A percentile compares a stretch with the other conserved stretches of the same genome.
phyloP scores from a whole-genome alignment of 257 asterid genomes.

The Nicotiana knightiana region DNA sequence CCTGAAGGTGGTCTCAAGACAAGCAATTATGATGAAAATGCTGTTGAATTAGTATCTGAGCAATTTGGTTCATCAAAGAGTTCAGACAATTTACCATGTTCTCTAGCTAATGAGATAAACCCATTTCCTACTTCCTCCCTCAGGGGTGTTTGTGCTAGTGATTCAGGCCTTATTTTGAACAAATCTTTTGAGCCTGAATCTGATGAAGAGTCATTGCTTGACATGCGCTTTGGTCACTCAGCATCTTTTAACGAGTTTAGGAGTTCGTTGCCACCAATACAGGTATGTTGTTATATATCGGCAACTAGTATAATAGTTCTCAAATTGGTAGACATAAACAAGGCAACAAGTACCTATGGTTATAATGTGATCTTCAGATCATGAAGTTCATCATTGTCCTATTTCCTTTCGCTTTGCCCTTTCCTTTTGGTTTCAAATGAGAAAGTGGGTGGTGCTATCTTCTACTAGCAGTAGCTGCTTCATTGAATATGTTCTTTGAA shows the following conservation, averaged over 20 bases:
- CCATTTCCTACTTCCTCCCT: slow-evolving; percentile 47
- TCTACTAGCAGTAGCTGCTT: background rate
- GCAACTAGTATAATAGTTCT: slow-evolving; percentile 4
- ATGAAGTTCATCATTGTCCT: background rate
- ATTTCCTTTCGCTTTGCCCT: background rate
- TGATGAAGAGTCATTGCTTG: slow-evolving; percentile 33
- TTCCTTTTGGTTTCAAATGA: background rate
- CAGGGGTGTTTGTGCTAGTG: slow-evolving; percentile 26
- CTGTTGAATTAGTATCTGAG: slow-evolving; percentile 23
- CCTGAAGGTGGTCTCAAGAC: slow-evolving; percentile 25
- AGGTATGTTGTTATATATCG: slow-evolving; percentile 37
- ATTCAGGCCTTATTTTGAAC: slow-evolving; percentile 42
- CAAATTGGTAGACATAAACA: background rate
- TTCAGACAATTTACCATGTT: slow-evolving; percentile 30
- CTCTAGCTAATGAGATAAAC: slow-evolving; percentile 48
- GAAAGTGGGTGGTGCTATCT: background rate
- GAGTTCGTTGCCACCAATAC: slow-evolving; percentile 32
- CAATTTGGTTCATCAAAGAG: slow-evolving; percentile 22
- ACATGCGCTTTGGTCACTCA: slow-evolving; percentile 34
- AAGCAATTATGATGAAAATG: slow-evolving; percentile 30
- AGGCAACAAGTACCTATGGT: background rate
- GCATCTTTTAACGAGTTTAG: slow-evolving; percentile 37
- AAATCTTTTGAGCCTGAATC: slow-evolving; percentile 48
- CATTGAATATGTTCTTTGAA: background rate
- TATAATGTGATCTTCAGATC: background rate